phyloP scores from a whole-genome alignment of 2,329 filamentous ascomycete genomes.

The Emergomyces orientalis region DNA sequence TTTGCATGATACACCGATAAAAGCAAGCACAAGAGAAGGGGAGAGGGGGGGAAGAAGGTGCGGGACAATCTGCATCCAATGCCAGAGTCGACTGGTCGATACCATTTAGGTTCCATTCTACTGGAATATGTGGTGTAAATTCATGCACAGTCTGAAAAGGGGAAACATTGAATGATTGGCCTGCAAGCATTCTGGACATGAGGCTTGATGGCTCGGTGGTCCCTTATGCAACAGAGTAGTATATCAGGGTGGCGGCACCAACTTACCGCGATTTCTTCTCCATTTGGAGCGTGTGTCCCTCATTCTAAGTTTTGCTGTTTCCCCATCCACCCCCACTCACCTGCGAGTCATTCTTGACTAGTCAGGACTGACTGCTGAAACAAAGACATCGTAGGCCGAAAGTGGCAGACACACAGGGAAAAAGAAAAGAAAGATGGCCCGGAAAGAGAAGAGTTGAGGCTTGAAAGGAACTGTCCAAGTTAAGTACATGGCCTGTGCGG shows the following conservation, averaged over 20 bases:
- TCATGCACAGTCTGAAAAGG: not conserved
- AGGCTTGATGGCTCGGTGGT: constrained; percentile 6
- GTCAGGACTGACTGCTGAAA: not conserved
- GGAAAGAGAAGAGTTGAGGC: not conserved
- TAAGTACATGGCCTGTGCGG: constrained; percentile 6
- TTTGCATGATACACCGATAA: constrained; percentile 7
- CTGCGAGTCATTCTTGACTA: not conserved
- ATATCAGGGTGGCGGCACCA: constrained; percentile 1
- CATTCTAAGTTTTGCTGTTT: not conserved
- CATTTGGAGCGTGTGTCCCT: not conserved
- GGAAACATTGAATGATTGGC: constrained; percentile 5
- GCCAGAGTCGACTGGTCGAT: not conserved
- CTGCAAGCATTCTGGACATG: not conserved
- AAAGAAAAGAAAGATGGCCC: not conserved
- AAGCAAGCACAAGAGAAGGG: not conserved
- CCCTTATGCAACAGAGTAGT: not conserved
- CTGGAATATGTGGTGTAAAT: constrained; percentile 5
- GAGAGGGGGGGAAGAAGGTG: not conserved
- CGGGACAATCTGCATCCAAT: not conserved
- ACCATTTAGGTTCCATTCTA: constrained; percentile 2
- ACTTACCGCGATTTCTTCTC: not conserved
- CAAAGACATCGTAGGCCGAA: constrained; percentile 3
- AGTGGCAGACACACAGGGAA: not conserved
- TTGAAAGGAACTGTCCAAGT: constrained; percentile 1
- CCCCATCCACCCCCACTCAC: not conserved